Evolutionary conservation across 2,329 filamentous ascomycete species (phyloP).

Genomic region (Leptographium procerum): DNA sequence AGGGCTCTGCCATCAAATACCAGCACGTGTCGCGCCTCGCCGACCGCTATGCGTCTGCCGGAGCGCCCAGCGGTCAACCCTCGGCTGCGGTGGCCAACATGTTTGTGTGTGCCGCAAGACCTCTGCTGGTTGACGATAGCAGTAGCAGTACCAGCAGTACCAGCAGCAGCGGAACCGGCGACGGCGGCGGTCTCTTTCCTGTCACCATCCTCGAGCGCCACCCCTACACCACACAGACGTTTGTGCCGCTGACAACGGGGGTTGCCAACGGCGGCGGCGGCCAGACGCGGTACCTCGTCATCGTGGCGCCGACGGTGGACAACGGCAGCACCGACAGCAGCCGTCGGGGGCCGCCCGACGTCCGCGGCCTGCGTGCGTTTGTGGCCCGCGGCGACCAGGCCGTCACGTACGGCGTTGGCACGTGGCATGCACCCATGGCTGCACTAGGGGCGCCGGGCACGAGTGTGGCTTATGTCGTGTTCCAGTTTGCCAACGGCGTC

Average conservation of each 20-base stretch:
- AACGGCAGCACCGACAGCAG: slow-evolving; percentile 27
- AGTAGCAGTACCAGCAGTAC: too few species aligned
- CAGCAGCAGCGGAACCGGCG: not conserved
- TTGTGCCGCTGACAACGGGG: slow-evolving; percentile 67
- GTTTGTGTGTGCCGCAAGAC: slow-evolving; percentile 70
- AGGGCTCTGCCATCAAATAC: slow-evolving; percentile 82
- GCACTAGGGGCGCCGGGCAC: slow-evolving; percentile 51
- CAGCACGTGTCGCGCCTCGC: slow-evolving; percentile 62
- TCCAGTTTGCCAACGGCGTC: slow-evolving; percentile 80
- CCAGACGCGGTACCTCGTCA: slow-evolving; percentile 59
- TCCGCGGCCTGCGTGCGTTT: slow-evolving; percentile 62
- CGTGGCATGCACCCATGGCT: slow-evolving; percentile 95
- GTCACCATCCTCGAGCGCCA: slow-evolving; percentile 77
- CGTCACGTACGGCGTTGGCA: slow-evolving; percentile 83
- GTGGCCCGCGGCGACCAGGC: slow-evolving; percentile 67
- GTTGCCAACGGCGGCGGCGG: slow-evolving; percentile 24
- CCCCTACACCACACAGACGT: slow-evolving; percentile 89
- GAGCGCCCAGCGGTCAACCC: slow-evolving; percentile 43
- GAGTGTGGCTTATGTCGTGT: slow-evolving; percentile 75
- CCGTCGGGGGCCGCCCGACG: slow-evolving; percentile 58
- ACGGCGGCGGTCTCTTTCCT: slow-evolving; percentile 36
- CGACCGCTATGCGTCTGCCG: slow-evolving; percentile 52
- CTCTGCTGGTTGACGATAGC: slow-evolving; percentile 10
- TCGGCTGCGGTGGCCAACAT: slow-evolving; percentile 65
- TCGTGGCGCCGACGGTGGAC: slow-evolving; percentile 68